Conservation (phyloP, 1,139 yeast genomes). For the Candida frijolesensis region DNA sequence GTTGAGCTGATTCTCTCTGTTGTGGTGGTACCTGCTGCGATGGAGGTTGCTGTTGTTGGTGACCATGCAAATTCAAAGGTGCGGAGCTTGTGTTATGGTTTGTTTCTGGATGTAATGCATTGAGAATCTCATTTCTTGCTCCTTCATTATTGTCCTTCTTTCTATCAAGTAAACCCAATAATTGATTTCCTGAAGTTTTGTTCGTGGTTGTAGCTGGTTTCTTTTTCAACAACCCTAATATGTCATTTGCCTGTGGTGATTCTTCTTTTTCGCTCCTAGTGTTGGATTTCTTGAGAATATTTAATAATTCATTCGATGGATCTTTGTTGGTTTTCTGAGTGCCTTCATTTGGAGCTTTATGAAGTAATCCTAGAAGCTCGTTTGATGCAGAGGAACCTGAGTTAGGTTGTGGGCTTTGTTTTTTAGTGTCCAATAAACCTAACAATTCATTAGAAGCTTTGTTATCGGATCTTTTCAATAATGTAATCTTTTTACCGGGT, state of each 20-base stretch:
- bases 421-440: slow-evolving; percentile 15
- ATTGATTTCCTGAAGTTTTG: slow-evolving; percentile 16
- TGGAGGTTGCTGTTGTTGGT: neutral
- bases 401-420: slow-evolving; percentile 2
- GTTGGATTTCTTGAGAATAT: slow-evolving; percentile 6
- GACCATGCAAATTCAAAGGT: slow-evolving; percentile 1
- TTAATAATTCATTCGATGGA: slow-evolving; percentile 8
- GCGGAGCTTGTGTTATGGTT: neutral
- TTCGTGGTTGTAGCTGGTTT: slow-evolving; percentile 3
- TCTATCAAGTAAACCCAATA: slow-evolving; percentile 21
- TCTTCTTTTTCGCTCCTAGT: neutral
- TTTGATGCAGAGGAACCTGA: slow-evolving; percentile 6
- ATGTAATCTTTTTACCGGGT: slow-evolving; percentile 32
- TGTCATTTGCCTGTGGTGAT: slow-evolving; percentile 17
- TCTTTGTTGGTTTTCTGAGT: neutral
- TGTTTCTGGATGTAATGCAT: slow-evolving; percentile 2
- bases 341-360: neutral
- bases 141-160: slow-evolving; percentile 3
- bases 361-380: slow-evolving; percentile 11
- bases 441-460: slow-evolving; percentile 16
- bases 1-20: slow-evolving; percentile 5
- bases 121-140: neutral
- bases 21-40: neutral
- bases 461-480: slow-evolving; percentile 31
- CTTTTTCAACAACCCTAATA: slow-evolving; percentile 26